Base-by-base conservation (phyloP, 768 basidiomycete species). In the Sporobolomyces pararoseus region DNA sequence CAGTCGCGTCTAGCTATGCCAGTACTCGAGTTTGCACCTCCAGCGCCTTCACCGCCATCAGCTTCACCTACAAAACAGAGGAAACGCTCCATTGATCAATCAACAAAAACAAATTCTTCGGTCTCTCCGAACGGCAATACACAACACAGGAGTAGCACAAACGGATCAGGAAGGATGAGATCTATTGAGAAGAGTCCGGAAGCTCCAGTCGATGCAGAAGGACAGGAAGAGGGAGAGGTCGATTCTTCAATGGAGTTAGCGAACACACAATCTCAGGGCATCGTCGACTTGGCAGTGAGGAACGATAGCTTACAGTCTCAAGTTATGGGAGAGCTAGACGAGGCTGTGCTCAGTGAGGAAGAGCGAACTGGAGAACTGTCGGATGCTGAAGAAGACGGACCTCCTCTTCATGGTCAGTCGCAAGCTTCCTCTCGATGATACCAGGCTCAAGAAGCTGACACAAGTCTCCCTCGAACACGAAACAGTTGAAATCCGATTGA, bases 401-500 rank as follows among this genome's bases (percentile, higher is more conserved):
- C n/a, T 63, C n/a, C 23, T 58, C 21, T 70, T 16, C 68, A 70
- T 25, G 44, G 61, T 46, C 29, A 14, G 10, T 10, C 37, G n/a
- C 10, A n/a, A 25, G 13, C n/a, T n/a, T n/a, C n/a, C n/a, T n/a
- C n/a, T n/a, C n/a, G n/a, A n/a, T n/a, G n/a, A n/a, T n/a, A n/a
- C n/a, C n/a, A n/a, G n/a, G n/a, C n/a, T n/a, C n/a, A 27, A 27
- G 27, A 25, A 37, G n/a, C 0, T 0, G 21, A 25, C n/a, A 35
- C 54, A 17, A 12, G 19, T 17, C 47, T 53, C 44, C 27, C 25
- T n/a, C 32, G 16, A 19, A 17, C 23, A 4, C 35, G 21, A 1
- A 32, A 12, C 70, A 93, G 92, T 94, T 78, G 92, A 95, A 81
- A 90, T 91, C 14, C 86, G 90, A 58, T 82, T 94, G 34, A 83